Evolutionary conservation across 345 rosid genomes (phyloP), one percentile per base, ranked within the genome.

Genomic region (Salix brachista): DNA sequence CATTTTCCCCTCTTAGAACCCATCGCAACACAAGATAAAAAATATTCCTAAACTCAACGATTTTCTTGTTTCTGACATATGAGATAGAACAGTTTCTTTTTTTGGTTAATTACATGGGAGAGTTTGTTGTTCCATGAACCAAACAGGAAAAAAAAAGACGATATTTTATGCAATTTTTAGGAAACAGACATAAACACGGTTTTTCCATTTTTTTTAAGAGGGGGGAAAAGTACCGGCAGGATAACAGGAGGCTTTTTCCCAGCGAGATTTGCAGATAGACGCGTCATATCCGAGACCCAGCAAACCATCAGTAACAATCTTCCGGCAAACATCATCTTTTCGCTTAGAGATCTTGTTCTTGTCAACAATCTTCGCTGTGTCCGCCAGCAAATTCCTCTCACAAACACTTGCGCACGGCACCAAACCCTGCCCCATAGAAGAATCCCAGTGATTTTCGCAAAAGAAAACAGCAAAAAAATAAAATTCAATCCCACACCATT

Each of bases 241-340:
- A 81, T 78, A 87, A 44, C 89, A 84, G 70, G 87, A 79, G 5
- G 92, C 79, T 81, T 89, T 92, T 71, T 89, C 99, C 98, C 98
- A 96, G 58, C 88, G 91, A 81, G 97, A 90, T 81, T 83, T 96
- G 91, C 98, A 93, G 60, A 88, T 77, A 16, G 94, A 86, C 28
- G 97, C 89, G 61, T 93, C 91, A 67, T 93, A 91, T 75, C 97
- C 97, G 34, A 91, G 84, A 69, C 83, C 82, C 73, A 80, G 42
- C 66, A 96, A 79, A 26, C 83, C 93, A 70, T 88, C 94, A 5
- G 80, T 76, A 39, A 91, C 91, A 46, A 56, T 79, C 77, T 83
- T 88, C 87, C 88, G 80, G 89, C 81, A 84, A 64, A 77, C 16
- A 30, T 83, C 90, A 70, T 92, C 94, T 74, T 90, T 90, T 2